Percentiles rank a stretch among this genome's conserved stretches.
Conservation (phyloP, 345 rosid genomes). For the Melastoma malabathricum region DNA sequence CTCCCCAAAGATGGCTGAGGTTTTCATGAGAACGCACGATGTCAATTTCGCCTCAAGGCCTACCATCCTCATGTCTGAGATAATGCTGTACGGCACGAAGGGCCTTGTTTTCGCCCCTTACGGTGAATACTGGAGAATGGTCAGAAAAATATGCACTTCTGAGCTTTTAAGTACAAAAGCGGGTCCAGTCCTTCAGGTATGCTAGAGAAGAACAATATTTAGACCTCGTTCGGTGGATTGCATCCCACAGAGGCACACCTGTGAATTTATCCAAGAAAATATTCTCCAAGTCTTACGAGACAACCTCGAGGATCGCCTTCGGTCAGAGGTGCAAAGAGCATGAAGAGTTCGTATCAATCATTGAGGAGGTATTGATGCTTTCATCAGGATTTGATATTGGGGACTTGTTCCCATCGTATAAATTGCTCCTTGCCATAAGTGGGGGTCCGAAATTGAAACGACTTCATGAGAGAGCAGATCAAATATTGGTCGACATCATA, state of each 20-base stretch:
- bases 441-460: slow-evolving; percentile 2
- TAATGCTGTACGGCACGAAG: slow-evolving; percentile 4
- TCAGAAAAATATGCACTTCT: slow-evolving; percentile 8
- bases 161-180: slow-evolving; percentile 13
- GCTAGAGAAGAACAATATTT: slow-evolving; percentile 16
- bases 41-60: slow-evolving; percentile 18
- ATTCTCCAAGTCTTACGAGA: slow-evolving; percentile 1
- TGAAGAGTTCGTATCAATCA: slow-evolving; percentile 7
- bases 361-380: background rate
- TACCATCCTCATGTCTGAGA: background rate
- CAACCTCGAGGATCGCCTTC: slow-evolving; percentile 13
- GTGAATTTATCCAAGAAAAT: slow-evolving; percentile 16
- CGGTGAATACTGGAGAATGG: slow-evolving; percentile 16
- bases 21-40: slow-evolving; percentile 23
- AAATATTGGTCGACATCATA: too few relatives aligned
- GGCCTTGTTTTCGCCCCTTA: slow-evolving; percentile 11
- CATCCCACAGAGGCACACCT: slow-evolving; percentile 1
- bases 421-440: slow-evolving; percentile 8
- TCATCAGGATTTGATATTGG: slow-evolving; percentile 9
- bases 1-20: slow-evolving; percentile 13
- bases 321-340: slow-evolving; percentile 13
- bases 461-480: too few relatives aligned
- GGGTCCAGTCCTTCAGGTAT: slow-evolving; percentile 14
- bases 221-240: slow-evolving; percentile 1
- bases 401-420: slow-evolving; percentile 16